A percentile compares a stretch with the other conserved stretches of the same genome.
phyloP scores from a whole-genome alignment of 2,329 filamentous ascomycete species.

The Beauveria pseudobassiana region DNA sequence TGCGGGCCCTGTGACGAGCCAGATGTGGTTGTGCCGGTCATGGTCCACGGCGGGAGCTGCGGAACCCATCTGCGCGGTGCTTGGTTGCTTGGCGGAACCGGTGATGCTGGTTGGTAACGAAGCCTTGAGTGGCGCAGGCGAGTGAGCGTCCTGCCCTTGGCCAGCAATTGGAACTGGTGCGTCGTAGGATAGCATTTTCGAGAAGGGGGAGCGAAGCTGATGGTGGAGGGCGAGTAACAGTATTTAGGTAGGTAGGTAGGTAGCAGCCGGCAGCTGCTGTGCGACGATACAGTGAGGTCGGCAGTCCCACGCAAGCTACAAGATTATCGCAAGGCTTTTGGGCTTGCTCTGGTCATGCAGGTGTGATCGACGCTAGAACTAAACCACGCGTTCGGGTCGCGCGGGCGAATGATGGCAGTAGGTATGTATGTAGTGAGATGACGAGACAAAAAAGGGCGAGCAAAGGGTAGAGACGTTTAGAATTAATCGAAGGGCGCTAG shows the following conservation, averaged over 20 bases:
- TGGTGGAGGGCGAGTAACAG: constrained; percentile 1
- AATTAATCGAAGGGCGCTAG: constrained; percentile 6
- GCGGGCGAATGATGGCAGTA: background rate
- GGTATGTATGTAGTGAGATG: constrained; percentile 13
- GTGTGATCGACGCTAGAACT: constrained; percentile 12
- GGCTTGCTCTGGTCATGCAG: constrained; percentile 6
- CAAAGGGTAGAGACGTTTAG: constrained; percentile 9
- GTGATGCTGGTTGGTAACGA: constrained; percentile 23
- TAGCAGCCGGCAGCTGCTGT: background rate
- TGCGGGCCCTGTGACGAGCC: constrained; percentile 72
- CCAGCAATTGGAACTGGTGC: constrained; percentile 36
- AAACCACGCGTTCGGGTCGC: constrained; percentile 11
- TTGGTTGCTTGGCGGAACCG: constrained; percentile 18
- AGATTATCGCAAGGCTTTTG: background rate
- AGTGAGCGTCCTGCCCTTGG: constrained; percentile 30
- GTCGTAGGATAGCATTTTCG: constrained; percentile 45
- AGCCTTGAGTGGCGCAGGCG: constrained; percentile 18
- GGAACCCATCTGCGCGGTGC: constrained; percentile 5
- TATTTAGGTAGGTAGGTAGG: background rate
- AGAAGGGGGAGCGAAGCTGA: background rate
- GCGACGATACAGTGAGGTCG: background rate
- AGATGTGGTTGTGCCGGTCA: constrained; percentile 56
- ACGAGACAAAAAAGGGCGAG: constrained; percentile 12
- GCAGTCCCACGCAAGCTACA: background rate
- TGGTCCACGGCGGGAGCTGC: constrained; percentile 12